Evolutionary conservation across 169 alveolate genomes (phyloP), one percentile per base, ranked within the genome.

Genomic region (Babesia bigemina): DNA sequence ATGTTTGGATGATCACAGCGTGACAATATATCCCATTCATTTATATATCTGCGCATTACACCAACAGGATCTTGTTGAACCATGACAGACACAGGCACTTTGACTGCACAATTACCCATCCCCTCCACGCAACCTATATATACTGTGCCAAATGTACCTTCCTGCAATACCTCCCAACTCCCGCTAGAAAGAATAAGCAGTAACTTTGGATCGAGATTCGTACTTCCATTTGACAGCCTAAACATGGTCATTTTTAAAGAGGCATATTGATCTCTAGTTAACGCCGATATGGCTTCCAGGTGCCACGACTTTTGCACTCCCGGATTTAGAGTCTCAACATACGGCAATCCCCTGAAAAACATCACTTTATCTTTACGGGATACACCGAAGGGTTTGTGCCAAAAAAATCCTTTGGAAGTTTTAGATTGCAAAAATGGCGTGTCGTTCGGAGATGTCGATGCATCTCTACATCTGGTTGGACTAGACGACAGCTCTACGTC

Each of bases 21-120:
- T 13, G 96, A 79, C 16, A 94, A 84, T 10, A 94, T 89, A 61
- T 85, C 86, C 97, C 97, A 94, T 61, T 94, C 97, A 36, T 93
- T 93, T 19, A 92, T 76, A 16, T 91, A 86, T 53, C 97, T 79
- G 44, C 92, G 93, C 70, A 91, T 75, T 59, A 93, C 95, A 29
- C 97, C 97, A 49, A 87, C 79, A 3, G 97, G 95, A 76, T 94
- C 97, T 9, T 77, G 77, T 48, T 71, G 81, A 55, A 93, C 85
- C 94, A 93, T 94, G 19, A 58, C 47, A n/a, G 90, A 86, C 21
- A 88, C 94, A 24, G 97, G 97, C 19, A 93, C 79, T 66, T 94
- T 94, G 8, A 94, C 92, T 56, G 97, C 97, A 24, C 86, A 59
- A 13, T 75, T 69, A 26, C 87, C 79, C 62, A 63, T 28, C 36